phyloP scores from a whole-genome alignment of 176 grass and related monocot genomes.

The Oryza nivara region DNA sequence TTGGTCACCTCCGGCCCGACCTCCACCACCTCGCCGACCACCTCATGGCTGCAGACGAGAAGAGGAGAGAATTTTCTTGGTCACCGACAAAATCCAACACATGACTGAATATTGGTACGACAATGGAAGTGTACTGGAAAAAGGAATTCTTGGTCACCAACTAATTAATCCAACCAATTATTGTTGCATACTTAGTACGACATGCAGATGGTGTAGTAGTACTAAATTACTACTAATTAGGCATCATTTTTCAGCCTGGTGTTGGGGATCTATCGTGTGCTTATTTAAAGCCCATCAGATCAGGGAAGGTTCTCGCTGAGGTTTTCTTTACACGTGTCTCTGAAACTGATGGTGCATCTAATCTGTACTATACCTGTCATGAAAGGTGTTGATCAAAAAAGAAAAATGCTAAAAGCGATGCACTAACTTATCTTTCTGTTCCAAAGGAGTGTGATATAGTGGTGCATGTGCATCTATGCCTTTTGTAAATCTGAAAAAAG shows the following conservation, averaged over 20 bases:
- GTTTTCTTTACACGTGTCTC: slow-evolving; percentile 16
- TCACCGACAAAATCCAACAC: not conserved
- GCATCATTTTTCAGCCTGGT: not conserved
- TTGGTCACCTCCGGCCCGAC: slow-evolving; percentile 67
- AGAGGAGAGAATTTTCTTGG: not conserved
- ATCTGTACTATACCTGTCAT: slow-evolving; percentile 2
- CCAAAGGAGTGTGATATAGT: not conserved
- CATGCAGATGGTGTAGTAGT: not conserved
- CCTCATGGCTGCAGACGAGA: slow-evolving; percentile 65
- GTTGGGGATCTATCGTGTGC: not conserved
- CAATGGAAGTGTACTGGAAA: not conserved
- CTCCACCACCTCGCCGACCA: slow-evolving; percentile 91
- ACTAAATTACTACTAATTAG: not conserved
- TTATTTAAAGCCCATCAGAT: not conserved
- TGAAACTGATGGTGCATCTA: not conserved
- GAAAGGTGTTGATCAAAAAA: not conserved
- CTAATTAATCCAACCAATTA: not conserved
- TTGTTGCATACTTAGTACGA: not conserved
- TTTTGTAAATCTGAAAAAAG: not conserved
- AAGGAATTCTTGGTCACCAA: not conserved
- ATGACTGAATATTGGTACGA: not conserved
- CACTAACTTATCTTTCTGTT: not conserved
- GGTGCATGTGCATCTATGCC: not conserved
- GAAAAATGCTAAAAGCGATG: not conserved
- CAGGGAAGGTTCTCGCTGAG: not conserved